Evolutionary conservation across 225 moss, liverwort and hornwort genomes (phyloP).

Genomic region (Bryoerythrophyllum caledonicum): DNA sequence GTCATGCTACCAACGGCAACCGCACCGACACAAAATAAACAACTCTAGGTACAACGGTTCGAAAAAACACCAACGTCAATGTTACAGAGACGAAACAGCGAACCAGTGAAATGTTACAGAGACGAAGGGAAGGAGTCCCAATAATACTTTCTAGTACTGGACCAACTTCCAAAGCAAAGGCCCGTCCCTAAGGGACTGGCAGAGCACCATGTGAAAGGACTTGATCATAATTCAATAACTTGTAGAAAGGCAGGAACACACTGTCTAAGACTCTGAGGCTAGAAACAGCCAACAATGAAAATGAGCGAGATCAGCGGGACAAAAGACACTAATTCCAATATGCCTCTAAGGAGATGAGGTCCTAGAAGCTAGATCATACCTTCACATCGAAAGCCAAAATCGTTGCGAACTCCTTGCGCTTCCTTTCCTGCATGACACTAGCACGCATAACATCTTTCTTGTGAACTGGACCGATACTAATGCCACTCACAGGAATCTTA

Average conservation of each 20-base stretch:
- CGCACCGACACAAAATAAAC: neutral
- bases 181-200: neutral
- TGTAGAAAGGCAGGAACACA: neutral
- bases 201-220: slow-evolving; percentile 5
- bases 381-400: slow-evolving; percentile 99
- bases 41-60: neutral
- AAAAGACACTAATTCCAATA: slow-evolving; percentile 1
- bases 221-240: neutral
- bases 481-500: slow-evolving; percentile 97
- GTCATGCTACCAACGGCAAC: neutral
- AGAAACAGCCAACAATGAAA: slow-evolving; percentile 7
- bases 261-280: slow-evolving; percentile 3
- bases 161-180: neutral
- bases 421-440: slow-evolving; percentile 96
- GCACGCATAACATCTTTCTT: slow-evolving; percentile 98
- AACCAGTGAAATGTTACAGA: neutral
- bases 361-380: slow-evolving; percentile 32
- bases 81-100: neutral
- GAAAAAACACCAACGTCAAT: slow-evolving; percentile 2
- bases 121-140: neutral
- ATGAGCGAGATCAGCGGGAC: neutral
- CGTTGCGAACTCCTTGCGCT: slow-evolving; percentile 93
- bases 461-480: slow-evolving; percentile 94
- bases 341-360: neutral
- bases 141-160: neutral